Conservation (phyloP, 225 moss, liverwort and hornwort species). For the Rhytidiadelphus loreus region DNA sequence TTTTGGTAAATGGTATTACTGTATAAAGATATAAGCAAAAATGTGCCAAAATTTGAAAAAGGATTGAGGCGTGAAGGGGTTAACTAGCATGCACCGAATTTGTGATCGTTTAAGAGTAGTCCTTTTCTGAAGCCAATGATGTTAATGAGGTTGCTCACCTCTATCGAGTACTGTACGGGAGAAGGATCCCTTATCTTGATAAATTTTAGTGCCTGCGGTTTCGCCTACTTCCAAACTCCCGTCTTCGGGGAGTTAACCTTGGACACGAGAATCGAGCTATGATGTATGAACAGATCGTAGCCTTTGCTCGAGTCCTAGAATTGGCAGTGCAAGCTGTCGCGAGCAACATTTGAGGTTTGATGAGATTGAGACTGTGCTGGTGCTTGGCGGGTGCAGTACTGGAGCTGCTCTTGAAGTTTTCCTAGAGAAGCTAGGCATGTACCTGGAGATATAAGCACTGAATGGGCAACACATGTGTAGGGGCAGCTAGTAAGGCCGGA, state of each 20-base stretch:
- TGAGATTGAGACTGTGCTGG: not conserved
- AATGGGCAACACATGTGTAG: constrained; percentile 62
- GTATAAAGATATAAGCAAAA: too few species aligned
- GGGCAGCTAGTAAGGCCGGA: constrained; percentile 42
- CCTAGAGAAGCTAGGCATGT: not conserved
- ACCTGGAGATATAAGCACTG: constrained; percentile 24
- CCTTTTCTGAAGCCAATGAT: not conserved
- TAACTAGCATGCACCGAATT: not conserved
- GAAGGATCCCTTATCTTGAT: not conserved
- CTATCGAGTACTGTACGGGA: not conserved
- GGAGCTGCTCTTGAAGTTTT: constrained; percentile 5
- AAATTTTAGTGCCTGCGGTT: not conserved
- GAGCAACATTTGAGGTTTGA: not conserved
- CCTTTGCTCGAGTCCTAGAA: not conserved
- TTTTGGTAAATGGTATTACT: too few species aligned
- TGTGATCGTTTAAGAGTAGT: not conserved
- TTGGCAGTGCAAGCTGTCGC: not conserved
- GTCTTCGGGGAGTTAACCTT: not conserved
- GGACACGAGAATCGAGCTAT: not conserved
- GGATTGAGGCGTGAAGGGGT: too few species aligned
- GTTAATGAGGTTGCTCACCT: not conserved
- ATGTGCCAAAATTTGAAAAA: too few species aligned
- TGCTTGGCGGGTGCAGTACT: constrained; percentile 15
- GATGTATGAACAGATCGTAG: not conserved
- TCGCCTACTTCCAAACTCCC: not conserved